A percentile compares a stretch with the other conserved stretches of the same genome.
phyloP scores from a whole-genome alignment of 345 rosid species.

The Cardamine resedifolia region DNA sequence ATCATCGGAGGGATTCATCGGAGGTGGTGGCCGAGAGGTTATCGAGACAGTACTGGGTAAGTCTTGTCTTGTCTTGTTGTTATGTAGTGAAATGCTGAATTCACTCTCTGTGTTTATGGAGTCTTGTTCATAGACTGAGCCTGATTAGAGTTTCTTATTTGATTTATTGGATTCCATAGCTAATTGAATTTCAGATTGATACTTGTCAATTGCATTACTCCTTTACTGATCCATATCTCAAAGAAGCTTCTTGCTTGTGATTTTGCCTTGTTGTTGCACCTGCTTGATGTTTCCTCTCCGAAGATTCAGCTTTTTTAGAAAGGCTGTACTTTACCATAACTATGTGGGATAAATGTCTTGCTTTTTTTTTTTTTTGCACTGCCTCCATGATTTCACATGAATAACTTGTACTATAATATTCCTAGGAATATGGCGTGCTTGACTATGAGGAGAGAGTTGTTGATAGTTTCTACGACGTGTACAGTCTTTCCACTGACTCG shows the following conservation, averaged over 20 bases:
- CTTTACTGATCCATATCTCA: not conserved
- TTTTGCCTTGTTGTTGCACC: conserved; percentile 8
- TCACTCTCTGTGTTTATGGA: not conserved
- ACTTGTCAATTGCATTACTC: not conserved
- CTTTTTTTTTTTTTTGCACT: not conserved
- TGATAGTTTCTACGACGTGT: conserved; percentile 95
- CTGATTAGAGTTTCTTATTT: not conserved
- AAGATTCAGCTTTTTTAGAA: not conserved
- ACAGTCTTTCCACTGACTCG: conserved; percentile 61
- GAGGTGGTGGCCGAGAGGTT: conserved; percentile 64
- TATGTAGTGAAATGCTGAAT: conserved; percentile 14
- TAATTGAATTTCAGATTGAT: conserved; percentile 18
- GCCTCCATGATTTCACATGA: conserved; percentile 1
- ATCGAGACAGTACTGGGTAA: conserved; percentile 95
- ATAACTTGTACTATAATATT: not conserved
- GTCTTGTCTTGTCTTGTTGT: conserved; percentile 35
- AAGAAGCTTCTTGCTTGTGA: not conserved
- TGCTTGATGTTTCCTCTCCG: not conserved
- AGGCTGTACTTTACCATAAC: not conserved
- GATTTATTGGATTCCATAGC: not conserved
- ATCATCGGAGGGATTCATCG: conserved; percentile 56
- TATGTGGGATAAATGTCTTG: not conserved
- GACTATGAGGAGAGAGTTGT: conserved; percentile 92
- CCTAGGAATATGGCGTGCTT: conserved; percentile 89
- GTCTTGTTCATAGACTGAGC: not conserved